phyloP scores from a whole-genome alignment of 345 rosid genomes.

The Mangifera indica region DNA sequence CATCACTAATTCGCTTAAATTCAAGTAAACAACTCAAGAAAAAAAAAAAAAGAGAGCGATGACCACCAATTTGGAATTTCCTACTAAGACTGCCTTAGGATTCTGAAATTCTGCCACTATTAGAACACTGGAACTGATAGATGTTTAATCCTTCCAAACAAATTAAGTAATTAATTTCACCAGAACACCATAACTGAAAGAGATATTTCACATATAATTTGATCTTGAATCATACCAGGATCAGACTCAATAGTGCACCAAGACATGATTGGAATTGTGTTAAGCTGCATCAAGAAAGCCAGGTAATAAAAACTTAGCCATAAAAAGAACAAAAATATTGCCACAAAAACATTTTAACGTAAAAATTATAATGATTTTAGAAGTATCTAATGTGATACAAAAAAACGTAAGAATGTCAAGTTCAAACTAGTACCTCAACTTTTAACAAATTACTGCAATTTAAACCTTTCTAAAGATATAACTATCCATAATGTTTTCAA shows the following conservation, averaged over 20 bases:
- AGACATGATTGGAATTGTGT: constrained; percentile 56
- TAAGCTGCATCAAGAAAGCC: constrained; percentile 28
- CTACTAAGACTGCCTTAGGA: neutral
- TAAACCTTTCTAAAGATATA: neutral
- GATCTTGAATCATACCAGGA: constrained; percentile 60
- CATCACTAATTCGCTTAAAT: neutral
- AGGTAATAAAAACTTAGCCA: neutral
- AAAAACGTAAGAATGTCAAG: neutral
- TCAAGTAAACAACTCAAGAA: neutral
- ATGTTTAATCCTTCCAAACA: neutral
- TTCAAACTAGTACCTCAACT: neutral
- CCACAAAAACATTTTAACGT: neutral
- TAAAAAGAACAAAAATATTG: neutral
- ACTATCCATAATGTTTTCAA: neutral
- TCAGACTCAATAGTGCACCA: constrained; percentile 99
- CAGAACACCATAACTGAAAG: neutral
- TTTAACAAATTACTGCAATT: too few relatives aligned
- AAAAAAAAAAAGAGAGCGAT: neutral
- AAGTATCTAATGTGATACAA: neutral
- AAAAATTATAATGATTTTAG: neutral
- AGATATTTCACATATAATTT: neutral
- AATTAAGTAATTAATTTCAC: neutral
- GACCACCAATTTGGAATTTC: neutral
- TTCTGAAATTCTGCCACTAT: neutral
- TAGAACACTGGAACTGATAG: neutral